Percentiles rank a stretch among this genome's conserved stretches.
Evolutionary conservation across 75 land plant species (phyloP).

Genomic region (Selaginella tamariscina): DNA sequence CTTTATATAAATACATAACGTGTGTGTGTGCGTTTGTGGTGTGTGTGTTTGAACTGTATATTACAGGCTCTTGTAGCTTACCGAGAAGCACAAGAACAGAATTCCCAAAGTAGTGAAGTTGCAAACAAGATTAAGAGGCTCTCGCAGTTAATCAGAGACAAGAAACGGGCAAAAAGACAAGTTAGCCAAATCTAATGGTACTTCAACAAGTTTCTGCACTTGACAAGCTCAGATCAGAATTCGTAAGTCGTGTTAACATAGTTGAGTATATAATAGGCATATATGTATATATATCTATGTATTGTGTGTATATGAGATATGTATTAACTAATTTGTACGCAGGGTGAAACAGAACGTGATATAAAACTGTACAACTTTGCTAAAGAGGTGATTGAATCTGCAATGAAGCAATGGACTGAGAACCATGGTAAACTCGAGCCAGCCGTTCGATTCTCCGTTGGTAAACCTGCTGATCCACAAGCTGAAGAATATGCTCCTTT

Average conservation of each 20-base stretch:
- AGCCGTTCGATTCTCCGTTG: conserved; percentile 51
- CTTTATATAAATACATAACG: neutral
- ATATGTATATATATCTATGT: neutral
- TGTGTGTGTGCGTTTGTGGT: neutral
- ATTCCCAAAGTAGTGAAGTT: conserved; percentile 82
- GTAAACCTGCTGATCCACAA: conserved; percentile 44
- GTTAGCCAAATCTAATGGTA: conserved; percentile 28
- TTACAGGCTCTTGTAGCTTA: conserved; percentile 76
- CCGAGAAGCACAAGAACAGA: conserved; percentile 58
- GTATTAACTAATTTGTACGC: too few relatives aligned
- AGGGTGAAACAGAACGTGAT: conserved; percentile 18
- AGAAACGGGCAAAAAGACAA: conserved; percentile 59
- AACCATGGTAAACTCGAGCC: conserved; percentile 60
- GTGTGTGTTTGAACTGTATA: neutral
- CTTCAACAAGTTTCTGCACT: conserved; percentile 11
- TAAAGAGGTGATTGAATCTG: conserved; percentile 51
- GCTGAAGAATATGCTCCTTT: conserved; percentile 43
- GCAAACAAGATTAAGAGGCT: conserved; percentile 72
- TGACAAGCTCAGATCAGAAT: conserved; percentile 14
- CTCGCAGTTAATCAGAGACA: conserved; percentile 64
- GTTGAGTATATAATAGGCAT: neutral
- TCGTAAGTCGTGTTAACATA: conserved; percentile 30
- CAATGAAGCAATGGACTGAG: conserved; percentile 73
- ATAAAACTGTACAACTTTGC: conserved; percentile 47
- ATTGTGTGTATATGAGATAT: too few relatives aligned